These are phyloP conservation scores for Aspergillus ustus DNA, from an alignment of 2,329 filamentous ascomycete genomes.

Conservation along the genomic window DNA sequence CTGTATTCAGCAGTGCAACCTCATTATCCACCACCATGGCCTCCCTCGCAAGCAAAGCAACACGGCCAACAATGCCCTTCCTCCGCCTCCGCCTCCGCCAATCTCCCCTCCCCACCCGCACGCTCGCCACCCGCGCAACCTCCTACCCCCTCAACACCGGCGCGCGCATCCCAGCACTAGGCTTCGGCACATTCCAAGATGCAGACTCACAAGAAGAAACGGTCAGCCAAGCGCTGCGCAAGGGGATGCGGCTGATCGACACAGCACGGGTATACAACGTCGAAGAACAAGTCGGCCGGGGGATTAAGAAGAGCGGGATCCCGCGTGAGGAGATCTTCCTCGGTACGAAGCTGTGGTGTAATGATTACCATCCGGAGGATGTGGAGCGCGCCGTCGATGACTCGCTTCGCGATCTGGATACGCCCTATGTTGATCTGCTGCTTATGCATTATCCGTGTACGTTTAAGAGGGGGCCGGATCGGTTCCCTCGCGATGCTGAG, in stretches of 20 bases:
- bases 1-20: too few relatives aligned
- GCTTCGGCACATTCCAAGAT: constrained; percentile 57
- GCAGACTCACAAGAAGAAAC: constrained; percentile 49
- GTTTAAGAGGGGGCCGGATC: constrained; percentile 19
- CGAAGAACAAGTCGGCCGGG: constrained; percentile 65
- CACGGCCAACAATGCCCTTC: too few relatives aligned
- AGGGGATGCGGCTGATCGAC: constrained; percentile 44
- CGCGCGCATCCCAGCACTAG: constrained; percentile 61
- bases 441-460: constrained; percentile 60
- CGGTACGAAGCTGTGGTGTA: constrained; percentile 66
- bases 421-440: constrained; percentile 68
- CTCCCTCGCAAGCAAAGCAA: too few relatives aligned
- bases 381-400: constrained; percentile 64
- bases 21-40: too few relatives aligned
- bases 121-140: background rate
- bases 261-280: constrained; percentile 44
- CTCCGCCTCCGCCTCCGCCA: too few relatives aligned
- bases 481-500: constrained; percentile 58
- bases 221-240: constrained; percentile 42
- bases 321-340: constrained; percentile 51
- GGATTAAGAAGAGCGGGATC: constrained; percentile 65
- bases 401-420: constrained; percentile 62
- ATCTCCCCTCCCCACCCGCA: too few relatives aligned
- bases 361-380: constrained; percentile 58
- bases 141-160: constrained; percentile 60